phyloP scores from a whole-genome alignment of 2,329 filamentous ascomycete species.

The Calycina herbarum region DNA sequence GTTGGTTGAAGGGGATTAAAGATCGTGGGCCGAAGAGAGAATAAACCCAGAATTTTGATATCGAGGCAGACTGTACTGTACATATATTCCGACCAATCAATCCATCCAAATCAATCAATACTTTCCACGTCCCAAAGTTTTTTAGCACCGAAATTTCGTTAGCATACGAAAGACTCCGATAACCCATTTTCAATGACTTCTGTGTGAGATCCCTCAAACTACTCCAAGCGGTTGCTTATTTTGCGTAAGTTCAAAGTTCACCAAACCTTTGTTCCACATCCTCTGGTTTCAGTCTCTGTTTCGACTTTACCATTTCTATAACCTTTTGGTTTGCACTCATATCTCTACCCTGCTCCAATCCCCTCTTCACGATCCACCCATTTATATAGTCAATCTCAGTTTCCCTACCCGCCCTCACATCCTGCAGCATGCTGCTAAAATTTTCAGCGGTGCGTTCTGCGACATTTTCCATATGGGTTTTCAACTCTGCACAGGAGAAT shows the following conservation, averaged over 20 bases:
- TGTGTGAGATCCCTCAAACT: neutral
- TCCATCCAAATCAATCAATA: neutral
- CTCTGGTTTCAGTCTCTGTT: conserved; percentile 36
- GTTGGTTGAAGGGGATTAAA: neutral
- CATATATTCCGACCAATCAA: conserved; percentile 3
- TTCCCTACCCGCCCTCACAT: conserved; percentile 49
- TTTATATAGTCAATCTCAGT: conserved; percentile 62
- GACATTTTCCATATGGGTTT: conserved; percentile 30
- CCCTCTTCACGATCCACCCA: conserved; percentile 49
- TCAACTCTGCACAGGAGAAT: conserved; percentile 38
- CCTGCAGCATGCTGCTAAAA: conserved; percentile 63
- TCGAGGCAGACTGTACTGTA: neutral
- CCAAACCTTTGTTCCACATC: conserved; percentile 25
- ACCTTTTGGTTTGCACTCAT: conserved; percentile 44
- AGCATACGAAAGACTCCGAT: neutral
- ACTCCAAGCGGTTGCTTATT: neutral
- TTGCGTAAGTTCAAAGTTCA: neutral
- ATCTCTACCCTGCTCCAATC: conserved; percentile 33
- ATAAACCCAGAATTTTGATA: neutral
- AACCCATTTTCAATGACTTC: neutral
- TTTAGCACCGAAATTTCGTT: no score
- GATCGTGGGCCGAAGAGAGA: neutral
- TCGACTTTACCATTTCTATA: conserved; percentile 45
- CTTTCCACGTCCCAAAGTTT: neutral
- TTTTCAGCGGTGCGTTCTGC: conserved; percentile 53